These are phyloP conservation scores for Amanita jacksonii DNA, from an alignment of 768 basidiomycete genomes.

Conservation along the genomic window DNA sequence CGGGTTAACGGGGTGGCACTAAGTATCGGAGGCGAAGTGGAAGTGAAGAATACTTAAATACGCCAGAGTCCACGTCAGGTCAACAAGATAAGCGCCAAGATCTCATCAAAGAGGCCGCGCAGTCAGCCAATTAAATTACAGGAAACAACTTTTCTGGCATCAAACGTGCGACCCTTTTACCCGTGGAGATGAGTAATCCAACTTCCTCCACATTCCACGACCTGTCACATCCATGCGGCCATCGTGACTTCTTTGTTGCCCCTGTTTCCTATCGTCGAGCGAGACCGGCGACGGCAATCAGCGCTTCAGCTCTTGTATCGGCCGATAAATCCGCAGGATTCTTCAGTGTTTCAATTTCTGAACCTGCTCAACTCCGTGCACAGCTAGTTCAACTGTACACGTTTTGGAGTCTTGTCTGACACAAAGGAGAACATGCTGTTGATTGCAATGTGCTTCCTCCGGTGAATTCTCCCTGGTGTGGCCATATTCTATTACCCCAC, in stretches of 20 bases:
- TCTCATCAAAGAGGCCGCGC: no score
- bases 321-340: slow-evolving; percentile 30
- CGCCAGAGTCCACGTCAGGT: background rate
- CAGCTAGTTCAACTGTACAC: no score
- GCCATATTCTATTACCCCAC: slow-evolving; percentile 7
- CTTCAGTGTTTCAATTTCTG: slow-evolving; percentile 42
- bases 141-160: no score
- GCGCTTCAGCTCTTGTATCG: slow-evolving; percentile 38
- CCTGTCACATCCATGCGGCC: background rate
- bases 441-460: slow-evolving; percentile 43
- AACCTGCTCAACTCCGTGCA: slow-evolving; percentile 39
- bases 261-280: no score
- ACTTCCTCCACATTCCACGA: no score
- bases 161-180: no score
- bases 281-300: slow-evolving; percentile 10
- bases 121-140: no score
- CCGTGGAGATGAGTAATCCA: no score
- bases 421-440: slow-evolving; percentile 53
- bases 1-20: background rate
- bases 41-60: background rate
- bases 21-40: no score
- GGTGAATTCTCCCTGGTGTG: slow-evolving; percentile 60
- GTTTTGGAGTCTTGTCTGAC: slow-evolving; percentile 46
- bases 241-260: background rate
- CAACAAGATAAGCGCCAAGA: slow-evolving; percentile 3